Evolutionary conservation across 1,284 basidiomycete genomes (phyloP).

Genomic region (Sporisorium graminicola): DNA sequence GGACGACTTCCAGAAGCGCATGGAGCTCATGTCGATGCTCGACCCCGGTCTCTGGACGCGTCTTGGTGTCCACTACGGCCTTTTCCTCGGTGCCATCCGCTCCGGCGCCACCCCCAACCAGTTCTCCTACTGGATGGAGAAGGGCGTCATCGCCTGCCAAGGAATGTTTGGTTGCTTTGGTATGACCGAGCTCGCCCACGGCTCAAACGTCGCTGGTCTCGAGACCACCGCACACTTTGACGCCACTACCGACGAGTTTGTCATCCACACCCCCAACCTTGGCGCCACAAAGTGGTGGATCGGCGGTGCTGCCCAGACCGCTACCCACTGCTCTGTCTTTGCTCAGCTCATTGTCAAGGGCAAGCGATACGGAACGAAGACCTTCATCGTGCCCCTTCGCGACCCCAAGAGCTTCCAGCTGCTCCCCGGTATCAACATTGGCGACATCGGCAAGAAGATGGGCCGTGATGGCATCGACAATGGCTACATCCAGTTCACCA

Average conservation of each 20-base stretch:
- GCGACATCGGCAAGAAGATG: slow-evolving; percentile 76
- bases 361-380: slow-evolving; percentile 74
- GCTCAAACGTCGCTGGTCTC: slow-evolving; percentile 75
- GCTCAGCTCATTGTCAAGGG: slow-evolving; percentile 74
- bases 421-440: slow-evolving; percentile 74
- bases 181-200: slow-evolving; percentile 74
- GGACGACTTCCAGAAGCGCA: slow-evolving; percentile 72
- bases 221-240: slow-evolving; percentile 76
- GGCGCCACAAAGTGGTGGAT: slow-evolving; percentile 71
- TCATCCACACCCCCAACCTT: slow-evolving; percentile 73
- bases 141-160: slow-evolving; percentile 73
- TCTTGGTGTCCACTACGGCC: slow-evolving; percentile 74
- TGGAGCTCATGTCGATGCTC: slow-evolving; percentile 72
- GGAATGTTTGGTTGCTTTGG: slow-evolving; percentile 75
- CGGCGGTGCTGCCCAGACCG: slow-evolving; percentile 75
- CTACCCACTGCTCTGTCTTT: slow-evolving; percentile 75
- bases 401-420: slow-evolving; percentile 72
- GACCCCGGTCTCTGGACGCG: slow-evolving; percentile 75
- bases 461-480: slow-evolving; percentile 74
- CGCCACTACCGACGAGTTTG: slow-evolving; percentile 73
- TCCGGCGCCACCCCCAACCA: slow-evolving; percentile 68
- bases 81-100: slow-evolving; percentile 72
- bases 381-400: slow-evolving; percentile 74
- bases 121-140: slow-evolving; percentile 74
- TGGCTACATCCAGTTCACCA: slow-evolving; percentile 72